Conservation (phyloP, 169 alveolate genomes). For the Plasmodium falciparum region DNA sequence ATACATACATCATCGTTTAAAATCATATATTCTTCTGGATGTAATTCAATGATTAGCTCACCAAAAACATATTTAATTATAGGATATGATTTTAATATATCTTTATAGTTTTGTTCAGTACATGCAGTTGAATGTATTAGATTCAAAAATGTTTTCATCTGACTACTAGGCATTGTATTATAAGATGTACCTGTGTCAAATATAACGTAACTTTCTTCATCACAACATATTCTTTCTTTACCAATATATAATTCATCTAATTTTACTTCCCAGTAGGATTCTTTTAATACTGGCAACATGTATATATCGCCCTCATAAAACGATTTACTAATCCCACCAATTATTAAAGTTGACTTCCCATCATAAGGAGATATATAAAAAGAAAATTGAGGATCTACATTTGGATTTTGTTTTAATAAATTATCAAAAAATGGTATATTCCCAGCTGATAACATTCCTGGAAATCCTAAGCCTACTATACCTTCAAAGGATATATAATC, state of each 20-base stretch:
- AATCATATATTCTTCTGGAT: slow-evolving; percentile 82
- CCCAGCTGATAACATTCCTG: slow-evolving; percentile 90
- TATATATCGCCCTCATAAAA: slow-evolving; percentile 86
- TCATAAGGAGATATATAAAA: slow-evolving; percentile 87
- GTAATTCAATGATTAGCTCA: slow-evolving; percentile 74
- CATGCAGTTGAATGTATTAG: slow-evolving; percentile 69
- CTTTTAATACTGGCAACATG: slow-evolving; percentile 91
- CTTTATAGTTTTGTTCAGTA: slow-evolving; percentile 57
- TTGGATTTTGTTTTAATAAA: slow-evolving; percentile 78
- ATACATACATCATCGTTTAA: slow-evolving; percentile 79
- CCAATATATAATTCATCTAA: slow-evolving; percentile 90
- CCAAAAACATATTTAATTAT: slow-evolving; percentile 82
- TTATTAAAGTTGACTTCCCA: slow-evolving; percentile 37
- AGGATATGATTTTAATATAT: slow-evolving; percentile 74
- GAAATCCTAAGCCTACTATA: slow-evolving; percentile 90
- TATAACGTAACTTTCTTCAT: slow-evolving; percentile 86
- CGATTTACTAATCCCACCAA: slow-evolving; percentile 89
- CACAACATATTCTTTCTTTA: slow-evolving; percentile 88
- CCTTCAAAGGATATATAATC: slow-evolving; percentile 91
- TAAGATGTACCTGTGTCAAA: slow-evolving; percentile 92
- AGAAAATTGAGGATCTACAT: slow-evolving; percentile 86
- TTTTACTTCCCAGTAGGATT: slow-evolving; percentile 92
- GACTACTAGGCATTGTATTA: slow-evolving; percentile 88
- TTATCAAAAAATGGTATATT: slow-evolving; percentile 88
- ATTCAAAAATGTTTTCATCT: slow-evolving; percentile 76